Percentiles rank a stretch among this genome's conserved stretches.
Conservation (phyloP, 2,329 filamentous ascomycete genomes). For the Ascochyta viciae-villosae region DNA sequence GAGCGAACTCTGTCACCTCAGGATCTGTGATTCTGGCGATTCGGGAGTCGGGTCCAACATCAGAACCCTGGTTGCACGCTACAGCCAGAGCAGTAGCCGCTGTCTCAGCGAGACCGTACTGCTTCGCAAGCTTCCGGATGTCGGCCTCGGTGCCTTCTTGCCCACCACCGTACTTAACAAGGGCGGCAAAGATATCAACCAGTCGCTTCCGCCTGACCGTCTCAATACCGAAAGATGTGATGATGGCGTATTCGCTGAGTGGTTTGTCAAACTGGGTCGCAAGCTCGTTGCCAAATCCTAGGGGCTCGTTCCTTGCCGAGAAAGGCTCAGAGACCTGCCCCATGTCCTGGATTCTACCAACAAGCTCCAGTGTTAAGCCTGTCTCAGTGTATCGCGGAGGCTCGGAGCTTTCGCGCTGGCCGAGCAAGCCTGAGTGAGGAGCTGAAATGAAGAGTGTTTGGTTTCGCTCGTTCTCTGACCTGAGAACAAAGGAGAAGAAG, state of each 20-base stretch:
- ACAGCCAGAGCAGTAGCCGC: constrained; percentile 91
- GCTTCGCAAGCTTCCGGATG: constrained; percentile 80
- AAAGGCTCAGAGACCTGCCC: constrained; percentile 78
- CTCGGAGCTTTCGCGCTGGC: constrained; percentile 62
- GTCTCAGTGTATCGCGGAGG: constrained; percentile 75
- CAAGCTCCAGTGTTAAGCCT: constrained; percentile 79
- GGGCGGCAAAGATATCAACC: constrained; percentile 88
- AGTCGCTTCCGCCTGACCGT: constrained; percentile 82
- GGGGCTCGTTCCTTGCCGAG: constrained; percentile 63
- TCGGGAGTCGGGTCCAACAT: constrained; percentile 75
- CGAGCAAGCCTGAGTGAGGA: constrained; percentile 86
- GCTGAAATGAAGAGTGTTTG: constrained; percentile 83
- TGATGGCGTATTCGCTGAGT: constrained; percentile 82
- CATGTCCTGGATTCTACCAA: constrained; percentile 77
- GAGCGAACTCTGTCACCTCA: constrained; percentile 82
- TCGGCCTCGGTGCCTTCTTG: constrained; percentile 83
- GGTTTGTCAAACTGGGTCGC: constrained; percentile 92
- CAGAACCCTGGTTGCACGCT: constrained; percentile 90
- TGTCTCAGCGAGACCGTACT: constrained; percentile 88
- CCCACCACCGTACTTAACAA: constrained; percentile 74
- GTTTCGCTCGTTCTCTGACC: constrained; percentile 63
- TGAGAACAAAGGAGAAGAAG: constrained; percentile 83
- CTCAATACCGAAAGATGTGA: constrained; percentile 91
- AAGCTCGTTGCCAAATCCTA: constrained; percentile 92
- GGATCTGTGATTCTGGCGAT: constrained; percentile 78